Percentiles rank a stretch among this genome's conserved stretches.
Conservation (phyloP, 768 basidiomycete genomes). For the Leucocoprinus leucothites region DNA sequence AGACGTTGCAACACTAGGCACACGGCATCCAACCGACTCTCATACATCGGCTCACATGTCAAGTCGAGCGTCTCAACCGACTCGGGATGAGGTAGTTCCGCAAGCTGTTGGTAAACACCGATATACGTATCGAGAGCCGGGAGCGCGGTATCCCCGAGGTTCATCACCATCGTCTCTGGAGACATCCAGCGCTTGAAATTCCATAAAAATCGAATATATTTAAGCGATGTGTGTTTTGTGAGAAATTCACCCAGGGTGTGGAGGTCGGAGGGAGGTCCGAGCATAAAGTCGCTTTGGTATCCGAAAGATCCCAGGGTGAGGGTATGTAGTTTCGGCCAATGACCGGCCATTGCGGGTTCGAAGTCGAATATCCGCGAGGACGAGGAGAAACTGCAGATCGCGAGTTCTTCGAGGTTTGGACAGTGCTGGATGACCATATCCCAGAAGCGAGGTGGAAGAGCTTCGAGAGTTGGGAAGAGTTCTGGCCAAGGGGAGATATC, state of each 20-base stretch:
- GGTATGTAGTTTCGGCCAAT: slow-evolving; percentile 38
- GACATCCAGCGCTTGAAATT: slow-evolving; percentile 50
- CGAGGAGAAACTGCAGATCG: slow-evolving; percentile 48
- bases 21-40: slow-evolving; percentile 28
- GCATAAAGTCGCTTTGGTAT: slow-evolving; percentile 41
- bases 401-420: slow-evolving; percentile 46
- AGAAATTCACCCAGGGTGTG: slow-evolving; percentile 33
- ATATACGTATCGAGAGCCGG: slow-evolving; percentile 39
- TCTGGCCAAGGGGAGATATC: slow-evolving; percentile 19
- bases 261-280: slow-evolving; percentile 26
- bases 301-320: slow-evolving; percentile 50
- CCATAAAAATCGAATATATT: slow-evolving; percentile 45
- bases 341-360: slow-evolving; percentile 33
- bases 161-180: slow-evolving; percentile 33
- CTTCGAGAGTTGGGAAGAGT: slow-evolving; percentile 35
- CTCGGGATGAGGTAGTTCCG: slow-evolving; percentile 31
- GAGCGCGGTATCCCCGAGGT: slow-evolving; percentile 25
- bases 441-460: slow-evolving; percentile 41
- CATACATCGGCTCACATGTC: slow-evolving; percentile 47
- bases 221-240: slow-evolving; percentile 33
- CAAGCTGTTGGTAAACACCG: slow-evolving; percentile 46
- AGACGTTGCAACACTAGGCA: slow-evolving; percentile 32
- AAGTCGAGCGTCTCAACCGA: slow-evolving; percentile 41
- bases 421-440: slow-evolving; percentile 44
- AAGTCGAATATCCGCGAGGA: slow-evolving; percentile 43